Evolutionary conservation across 108 stramenopile genomes (phyloP), one percentile per base, ranked within the genome.

Genomic region (Fragilariopsis cylindrus): DNA sequence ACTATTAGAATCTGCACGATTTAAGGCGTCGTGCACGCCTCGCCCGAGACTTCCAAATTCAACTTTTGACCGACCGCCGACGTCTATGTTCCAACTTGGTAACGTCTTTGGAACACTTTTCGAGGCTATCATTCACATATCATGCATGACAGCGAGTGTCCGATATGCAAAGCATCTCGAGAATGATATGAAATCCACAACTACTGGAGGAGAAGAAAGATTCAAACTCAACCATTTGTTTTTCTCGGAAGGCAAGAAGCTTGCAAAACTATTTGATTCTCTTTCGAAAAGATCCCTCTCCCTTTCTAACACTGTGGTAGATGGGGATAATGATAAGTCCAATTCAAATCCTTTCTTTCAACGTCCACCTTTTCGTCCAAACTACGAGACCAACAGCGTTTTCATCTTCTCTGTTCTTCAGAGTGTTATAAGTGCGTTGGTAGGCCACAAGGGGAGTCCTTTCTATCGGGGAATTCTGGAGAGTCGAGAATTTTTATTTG

Each of bases 321-420:
- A 60, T 6, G 48, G 42, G 9, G 54, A 55, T n/a, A 6, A 62
- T 5, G 30, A 65, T 40, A 50, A 30, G 8, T 30, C 30, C 30
- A 77, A 66, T 4, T 7, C 65, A 47, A 57, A 44, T 43, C 45
- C 55, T n/a, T 64, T 79, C 6, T 80, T 90, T 42, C 70, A 76
- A 41, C 66, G 84, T 60, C 54, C 77, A 54, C 82, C 84, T 7
- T 90, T 88, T 70, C 81, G 76, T 53, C 89, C 89, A 2, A 90
- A 88, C 60, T 79, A 84, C 46, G 81, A 84, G 40, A 82, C 87
- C 5, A 88, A 90, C 49, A 69, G 67, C n/a, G 89, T 86, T 5
- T 88, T 90, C 48, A 46, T 90, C 47, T 53, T 88, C 8, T 88
- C 87, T 47, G 64, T 90, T 3, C 82, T 86, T 47, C 89, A 90